phyloP scores from a whole-genome alignment of 202 grass and related monocot species.

The Schoenoplectus tabernaemontani region DNA sequence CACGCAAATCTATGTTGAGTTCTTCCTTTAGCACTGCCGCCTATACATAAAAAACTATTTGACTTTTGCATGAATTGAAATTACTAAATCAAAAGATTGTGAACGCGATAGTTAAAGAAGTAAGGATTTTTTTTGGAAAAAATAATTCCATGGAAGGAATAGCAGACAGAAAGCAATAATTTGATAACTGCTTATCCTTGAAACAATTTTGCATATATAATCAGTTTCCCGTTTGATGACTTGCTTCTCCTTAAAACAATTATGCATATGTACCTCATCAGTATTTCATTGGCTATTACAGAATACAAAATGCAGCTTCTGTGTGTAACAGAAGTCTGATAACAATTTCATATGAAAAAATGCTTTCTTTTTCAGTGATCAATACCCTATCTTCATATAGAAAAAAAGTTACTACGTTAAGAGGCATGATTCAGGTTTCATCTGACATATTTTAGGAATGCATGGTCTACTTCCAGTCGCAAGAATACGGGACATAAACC shows the following conservation, averaged over 20 bases:
- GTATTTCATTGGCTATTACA: not conserved
- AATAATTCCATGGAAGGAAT: not conserved
- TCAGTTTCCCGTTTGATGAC: not conserved
- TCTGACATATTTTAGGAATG: not conserved
- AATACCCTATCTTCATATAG: not conserved
- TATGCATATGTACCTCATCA: not conserved
- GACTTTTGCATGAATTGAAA: not conserved
- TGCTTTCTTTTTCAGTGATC: slow-evolving; percentile 4
- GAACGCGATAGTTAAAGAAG: not conserved
- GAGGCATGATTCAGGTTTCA: not conserved
- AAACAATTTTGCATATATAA: not conserved
- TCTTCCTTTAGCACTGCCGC: slow-evolving; percentile 83
- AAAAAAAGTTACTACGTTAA: not conserved
- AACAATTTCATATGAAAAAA: not conserved
- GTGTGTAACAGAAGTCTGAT: not conserved
- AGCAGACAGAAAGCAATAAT: not conserved
- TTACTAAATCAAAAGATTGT: not conserved
- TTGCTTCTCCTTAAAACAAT: not conserved
- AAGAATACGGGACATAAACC: not conserved
- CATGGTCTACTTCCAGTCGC: not conserved
- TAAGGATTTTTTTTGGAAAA: not conserved
- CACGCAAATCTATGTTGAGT: slow-evolving; percentile 90
- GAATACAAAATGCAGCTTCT: not conserved
- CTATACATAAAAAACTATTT: slow-evolving; percentile 28
- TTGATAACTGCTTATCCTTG: not conserved